Evolutionary conservation across 805 yeast genomes (phyloP).

Genomic region (Yamadazyma phyllophila): DNA sequence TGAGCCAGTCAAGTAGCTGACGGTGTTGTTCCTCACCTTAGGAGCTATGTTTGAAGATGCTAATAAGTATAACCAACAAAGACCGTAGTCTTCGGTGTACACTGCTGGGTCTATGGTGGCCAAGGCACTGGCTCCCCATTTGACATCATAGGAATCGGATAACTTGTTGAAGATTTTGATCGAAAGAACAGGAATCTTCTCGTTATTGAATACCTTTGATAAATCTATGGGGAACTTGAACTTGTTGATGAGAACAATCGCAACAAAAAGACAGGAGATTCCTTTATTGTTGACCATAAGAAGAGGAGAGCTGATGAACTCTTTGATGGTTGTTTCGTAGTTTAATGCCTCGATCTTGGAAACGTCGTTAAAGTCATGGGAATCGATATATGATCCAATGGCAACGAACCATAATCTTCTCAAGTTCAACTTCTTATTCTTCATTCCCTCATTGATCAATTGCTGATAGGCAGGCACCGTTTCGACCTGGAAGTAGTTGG

Average conservation of each 20-base stretch:
- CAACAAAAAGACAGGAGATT: slow-evolving; percentile 54
- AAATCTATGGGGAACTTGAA: slow-evolving; percentile 4
- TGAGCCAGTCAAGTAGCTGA: slow-evolving; percentile 16
- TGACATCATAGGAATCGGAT: slow-evolving; percentile 40
- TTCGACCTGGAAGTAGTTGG: slow-evolving; percentile 36
- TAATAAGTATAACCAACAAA: slow-evolving; percentile 48
- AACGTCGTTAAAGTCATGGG: slow-evolving; percentile 37
- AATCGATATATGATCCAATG: slow-evolving; percentile 33
- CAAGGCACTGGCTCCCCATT: slow-evolving; percentile 54
- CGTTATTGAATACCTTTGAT: slow-evolving; percentile 25
- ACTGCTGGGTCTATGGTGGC: slow-evolving; percentile 25
- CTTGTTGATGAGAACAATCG: slow-evolving; percentile 23
- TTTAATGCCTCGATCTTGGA: slow-evolving; percentile 19
- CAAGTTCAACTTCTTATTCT: slow-evolving; percentile 60
- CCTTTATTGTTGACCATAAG: slow-evolving; percentile 52
- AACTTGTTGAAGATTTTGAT: slow-evolving; percentile 54
- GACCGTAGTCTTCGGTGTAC: slow-evolving; percentile 33
- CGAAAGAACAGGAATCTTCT: slow-evolving; percentile 48
- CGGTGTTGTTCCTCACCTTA: slow-evolving; percentile 34
- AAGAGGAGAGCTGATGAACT: slow-evolving; percentile 51
- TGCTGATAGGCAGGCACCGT: slow-evolving; percentile 16
- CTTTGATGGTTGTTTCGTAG: slow-evolving; percentile 32
- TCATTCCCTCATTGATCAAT: slow-evolving; percentile 55
- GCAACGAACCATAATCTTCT: slow-evolving; percentile 66
- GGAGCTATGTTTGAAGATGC: slow-evolving; percentile 38